Percentiles rank a stretch among this genome's conserved stretches.
phyloP scores from a whole-genome alignment of 202 grass and related monocot genomes.

The Bolboschoenoplectus hybrid region DNA sequence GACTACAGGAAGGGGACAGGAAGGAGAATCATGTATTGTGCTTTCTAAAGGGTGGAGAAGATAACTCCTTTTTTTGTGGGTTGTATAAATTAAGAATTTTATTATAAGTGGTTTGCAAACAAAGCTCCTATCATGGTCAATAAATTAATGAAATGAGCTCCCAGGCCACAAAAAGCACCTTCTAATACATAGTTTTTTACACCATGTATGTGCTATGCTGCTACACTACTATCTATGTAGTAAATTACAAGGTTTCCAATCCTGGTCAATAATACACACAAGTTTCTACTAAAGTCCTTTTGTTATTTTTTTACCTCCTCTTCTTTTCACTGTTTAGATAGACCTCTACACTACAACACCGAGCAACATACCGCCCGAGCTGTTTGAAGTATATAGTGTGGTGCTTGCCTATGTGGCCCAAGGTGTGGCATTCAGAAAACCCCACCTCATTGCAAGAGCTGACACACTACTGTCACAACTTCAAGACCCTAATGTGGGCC shows the following conservation, averaged over 20 bases:
- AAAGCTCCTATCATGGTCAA: not conserved
- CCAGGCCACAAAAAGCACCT: not conserved
- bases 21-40: not conserved
- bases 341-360: constrained; percentile 89
- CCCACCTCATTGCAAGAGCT: constrained; percentile 68
- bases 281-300: constrained; percentile 26
- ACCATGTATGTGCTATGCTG: not conserved
- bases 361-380: constrained; percentile 82
- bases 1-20: not conserved
- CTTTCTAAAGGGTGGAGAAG: not conserved
- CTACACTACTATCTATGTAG: constrained; percentile 5
- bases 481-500: constrained; percentile 61
- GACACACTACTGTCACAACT: constrained; percentile 82
- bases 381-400: constrained; percentile 87
- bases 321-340: constrained; percentile 48
- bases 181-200: not conserved
- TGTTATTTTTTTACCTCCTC: constrained; percentile 42
- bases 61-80: not conserved
- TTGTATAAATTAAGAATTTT: not conserved
- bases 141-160: not conserved
- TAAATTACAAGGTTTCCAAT: not conserved
- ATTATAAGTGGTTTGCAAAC: not conserved
- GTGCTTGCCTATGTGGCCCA: constrained; percentile 88
- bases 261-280: not conserved
- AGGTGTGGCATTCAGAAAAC: constrained; percentile 75